Percentiles rank a stretch among this genome's conserved stretches.
phyloP scores from a whole-genome alignment of 352 stramenopile species.

The Phytopythium helicoides region DNA sequence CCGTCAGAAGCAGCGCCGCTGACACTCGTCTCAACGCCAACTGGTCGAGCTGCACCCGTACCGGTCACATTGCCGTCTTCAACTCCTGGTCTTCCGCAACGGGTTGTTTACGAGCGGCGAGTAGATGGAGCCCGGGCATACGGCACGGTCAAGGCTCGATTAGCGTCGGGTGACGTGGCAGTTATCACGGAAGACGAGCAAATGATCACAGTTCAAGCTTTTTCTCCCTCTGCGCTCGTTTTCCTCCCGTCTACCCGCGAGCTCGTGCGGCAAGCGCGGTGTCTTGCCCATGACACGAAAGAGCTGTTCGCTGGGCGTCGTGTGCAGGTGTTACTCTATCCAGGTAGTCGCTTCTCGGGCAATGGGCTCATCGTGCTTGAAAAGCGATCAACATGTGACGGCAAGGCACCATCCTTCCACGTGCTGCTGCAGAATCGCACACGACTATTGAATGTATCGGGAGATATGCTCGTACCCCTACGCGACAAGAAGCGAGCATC shows the following conservation, averaged over 20 bases:
- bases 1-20: too few species aligned
- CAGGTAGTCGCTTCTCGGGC: constrained; percentile 62
- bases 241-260: constrained; percentile 60
- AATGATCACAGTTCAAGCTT: constrained; percentile 52
- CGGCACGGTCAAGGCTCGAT: constrained; percentile 49
- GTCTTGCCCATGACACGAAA: constrained; percentile 40
- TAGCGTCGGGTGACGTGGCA: constrained; percentile 44
- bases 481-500: constrained; percentile 51
- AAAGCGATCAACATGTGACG: constrained; percentile 4
- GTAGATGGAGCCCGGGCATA: constrained; percentile 43
- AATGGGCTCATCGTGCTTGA: constrained; percentile 60
- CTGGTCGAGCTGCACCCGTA: constrained; percentile 13
- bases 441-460: constrained; percentile 62
- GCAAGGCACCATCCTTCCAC: constrained; percentile 38
- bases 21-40: too few species aligned
- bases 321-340: constrained; percentile 73
- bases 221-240: constrained; percentile 38
- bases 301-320: constrained; percentile 63
- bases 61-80: constrained; percentile 5
- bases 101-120: constrained; percentile 46
- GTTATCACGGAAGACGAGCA: constrained; percentile 63
- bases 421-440: constrained; percentile 71
- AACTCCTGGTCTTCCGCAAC: constrained; percentile 1
- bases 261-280: constrained; percentile 45
- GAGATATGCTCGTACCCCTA: constrained; percentile 58